Conservation (phyloP, 768 basidiomycete species). For the Hortiboletus campestris region DNA sequence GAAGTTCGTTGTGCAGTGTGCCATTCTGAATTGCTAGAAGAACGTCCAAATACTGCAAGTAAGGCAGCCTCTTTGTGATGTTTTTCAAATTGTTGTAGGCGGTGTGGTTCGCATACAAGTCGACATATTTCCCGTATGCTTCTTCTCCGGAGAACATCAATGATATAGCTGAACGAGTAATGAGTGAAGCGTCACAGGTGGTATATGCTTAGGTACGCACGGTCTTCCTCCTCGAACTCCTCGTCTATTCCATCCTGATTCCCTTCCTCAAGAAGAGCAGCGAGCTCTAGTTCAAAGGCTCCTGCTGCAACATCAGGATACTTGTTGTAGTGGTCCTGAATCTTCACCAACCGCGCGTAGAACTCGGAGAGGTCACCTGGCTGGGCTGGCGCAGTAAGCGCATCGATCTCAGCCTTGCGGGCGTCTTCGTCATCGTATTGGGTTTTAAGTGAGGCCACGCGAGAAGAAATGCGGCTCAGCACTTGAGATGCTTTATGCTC, state of each 20-base stretch:
- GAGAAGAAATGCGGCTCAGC: constrained; percentile 77
- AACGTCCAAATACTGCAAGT: constrained; percentile 90
- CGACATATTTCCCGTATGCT: constrained; percentile 90
- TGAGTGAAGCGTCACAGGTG: constrained; percentile 5
- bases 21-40: constrained; percentile 65
- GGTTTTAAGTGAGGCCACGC: constrained; percentile 61
- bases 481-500: constrained; percentile 91
- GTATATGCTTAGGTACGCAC: constrained; percentile 47
- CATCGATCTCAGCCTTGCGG: constrained; percentile 63
- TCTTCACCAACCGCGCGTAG: constrained; percentile 91
- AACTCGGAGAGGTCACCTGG: constrained; percentile 87
- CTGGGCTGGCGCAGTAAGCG: constrained; percentile 55
- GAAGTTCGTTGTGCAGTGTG: constrained; percentile 64
- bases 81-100: constrained; percentile 88
- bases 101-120: constrained; percentile 85
- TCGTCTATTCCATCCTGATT: constrained; percentile 67
- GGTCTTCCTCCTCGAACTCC: constrained; percentile 79
- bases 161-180: constrained; percentile 56
- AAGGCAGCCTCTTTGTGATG: constrained; percentile 78
- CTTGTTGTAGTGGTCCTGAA: constrained; percentile 95
- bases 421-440: constrained; percentile 77
- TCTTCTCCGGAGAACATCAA: constrained; percentile 96
- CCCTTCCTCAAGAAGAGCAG: constrained; percentile 74
- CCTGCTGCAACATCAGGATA: constrained; percentile 88
- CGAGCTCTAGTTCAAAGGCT: constrained; percentile 81